These are phyloP conservation scores for Fusarium sp. DNA, from an alignment of 2,329 filamentous ascomycete genomes.

Conservation along the genomic window DNA sequence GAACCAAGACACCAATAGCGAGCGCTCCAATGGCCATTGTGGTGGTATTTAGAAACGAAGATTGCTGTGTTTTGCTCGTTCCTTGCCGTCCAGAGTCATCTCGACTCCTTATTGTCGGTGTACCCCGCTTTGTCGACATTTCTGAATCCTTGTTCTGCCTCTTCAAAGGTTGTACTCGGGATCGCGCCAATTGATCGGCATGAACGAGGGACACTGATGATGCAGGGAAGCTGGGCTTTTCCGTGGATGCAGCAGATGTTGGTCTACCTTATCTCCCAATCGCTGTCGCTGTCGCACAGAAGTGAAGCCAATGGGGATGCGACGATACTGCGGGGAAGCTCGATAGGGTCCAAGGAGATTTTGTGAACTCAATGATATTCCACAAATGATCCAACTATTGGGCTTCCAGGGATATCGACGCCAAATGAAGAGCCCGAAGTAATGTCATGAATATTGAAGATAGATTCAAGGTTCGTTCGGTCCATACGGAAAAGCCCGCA, in stretches of 20 bases:
- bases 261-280: background rate
- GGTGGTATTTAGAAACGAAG: background rate
- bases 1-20: background rate
- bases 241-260: background rate
- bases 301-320: background rate
- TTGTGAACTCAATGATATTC: background rate
- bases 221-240: background rate
- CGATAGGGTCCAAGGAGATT: background rate
- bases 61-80: background rate
- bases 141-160: background rate
- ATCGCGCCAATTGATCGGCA: background rate
- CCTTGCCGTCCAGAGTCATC: background rate
- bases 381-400: background rate
- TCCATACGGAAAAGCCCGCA: background rate
- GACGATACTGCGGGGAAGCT: background rate
- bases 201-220: background rate
- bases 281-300: background rate
- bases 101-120: background rate
- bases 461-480: background rate
- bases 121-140: constrained; percentile 23
- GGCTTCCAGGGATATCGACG: background rate
- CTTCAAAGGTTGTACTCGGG: background rate
- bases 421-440: no score
- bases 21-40: constrained; percentile 2
- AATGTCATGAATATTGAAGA: background rate